Evolutionary conservation across 2,329 filamentous ascomycete species (phyloP), one percentile per base, ranked within the genome.

Genomic region (Harringtonia aguacate): DNA sequence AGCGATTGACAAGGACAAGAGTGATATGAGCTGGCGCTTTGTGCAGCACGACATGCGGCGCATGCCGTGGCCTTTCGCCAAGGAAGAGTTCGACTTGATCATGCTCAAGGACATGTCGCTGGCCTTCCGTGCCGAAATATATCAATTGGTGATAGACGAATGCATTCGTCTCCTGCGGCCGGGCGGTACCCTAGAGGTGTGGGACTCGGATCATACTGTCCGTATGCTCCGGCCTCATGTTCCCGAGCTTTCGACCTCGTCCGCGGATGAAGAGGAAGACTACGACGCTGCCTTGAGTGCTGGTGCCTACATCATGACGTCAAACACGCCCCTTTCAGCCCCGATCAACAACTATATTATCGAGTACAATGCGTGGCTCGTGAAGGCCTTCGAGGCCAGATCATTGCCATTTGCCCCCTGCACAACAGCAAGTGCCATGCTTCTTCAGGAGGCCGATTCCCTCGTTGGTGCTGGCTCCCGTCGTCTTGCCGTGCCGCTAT

Each of bases 201-300:
- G 89, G 89, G 89, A 95, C 51, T 83, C 83, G 6, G 89, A 95
- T 62, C 79, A 88, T 57, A 75, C 82, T 13, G 78, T 95, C 50
- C 83, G 89, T 52, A 89, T 88, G 60, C 70, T 97, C 24, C 72
- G 86, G 41, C 86, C 86, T 3, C 86, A 92, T 58, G 78, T 84
- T 2, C 79, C 81, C 3, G 73, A 73, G 14, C 67, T 75, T 46
- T 51, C 46, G 13, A 41, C 44, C 42, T 49, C 22, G 18, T 46
- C 46, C 33, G 46, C 51, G 18, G 61, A 66, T 24, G 62, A 62
- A 18, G 72, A 77, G 17, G 75, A 79, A 39, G 78, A 86, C 46
- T 70, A 77, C 52, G 70, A 77, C 36, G 71, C 74, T 30, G 84
- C 82, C 1, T 70, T 80, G 40, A 70, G 73, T 24, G 82, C 86